phyloP scores from a whole-genome alignment of 225 moss, liverwort and hornwort species.

The Bryum argenteum region DNA sequence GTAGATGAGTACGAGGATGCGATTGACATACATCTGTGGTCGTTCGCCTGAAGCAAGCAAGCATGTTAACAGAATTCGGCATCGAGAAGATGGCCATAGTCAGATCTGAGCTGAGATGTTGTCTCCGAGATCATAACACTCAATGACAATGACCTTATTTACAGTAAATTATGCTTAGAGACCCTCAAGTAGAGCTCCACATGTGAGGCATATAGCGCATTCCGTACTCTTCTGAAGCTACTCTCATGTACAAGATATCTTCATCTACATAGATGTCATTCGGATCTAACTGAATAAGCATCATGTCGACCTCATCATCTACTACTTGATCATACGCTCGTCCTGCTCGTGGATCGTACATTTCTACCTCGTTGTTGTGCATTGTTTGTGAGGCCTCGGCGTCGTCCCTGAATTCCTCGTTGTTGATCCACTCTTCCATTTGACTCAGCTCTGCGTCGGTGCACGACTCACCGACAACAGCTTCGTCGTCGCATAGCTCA shows the following conservation, averaged over 20 bases:
- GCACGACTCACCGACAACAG: background rate
- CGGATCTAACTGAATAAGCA: no score
- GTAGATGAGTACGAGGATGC: background rate
- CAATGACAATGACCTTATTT: no score
- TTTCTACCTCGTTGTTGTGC: constrained; percentile 15
- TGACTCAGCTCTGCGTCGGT: background rate
- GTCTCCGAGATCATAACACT: no score
- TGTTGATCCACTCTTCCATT: constrained; percentile 29
- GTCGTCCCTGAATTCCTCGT: constrained; percentile 27
- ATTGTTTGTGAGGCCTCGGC: background rate
- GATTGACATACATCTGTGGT: constrained; percentile 2
- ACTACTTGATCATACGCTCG: background rate
- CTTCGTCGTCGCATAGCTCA: no score
- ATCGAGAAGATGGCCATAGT: background rate
- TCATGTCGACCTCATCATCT: no score
- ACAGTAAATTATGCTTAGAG: no score
- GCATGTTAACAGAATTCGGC: background rate
- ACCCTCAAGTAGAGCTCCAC: constrained; percentile 5
- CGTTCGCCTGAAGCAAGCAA: constrained; percentile 2
- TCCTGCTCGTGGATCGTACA: constrained; percentile 2
- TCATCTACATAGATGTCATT: background rate
- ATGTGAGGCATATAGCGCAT: constrained; percentile 13
- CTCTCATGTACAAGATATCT: background rate
- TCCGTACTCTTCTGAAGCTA: background rate
- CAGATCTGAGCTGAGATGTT: no score